A percentile compares a stretch with the other conserved stretches of the same genome.
These are phyloP conservation scores for Diplotaxis tenuifolia DNA, from an alignment of 345 rosid genomes.

Conservation along the genomic window DNA sequence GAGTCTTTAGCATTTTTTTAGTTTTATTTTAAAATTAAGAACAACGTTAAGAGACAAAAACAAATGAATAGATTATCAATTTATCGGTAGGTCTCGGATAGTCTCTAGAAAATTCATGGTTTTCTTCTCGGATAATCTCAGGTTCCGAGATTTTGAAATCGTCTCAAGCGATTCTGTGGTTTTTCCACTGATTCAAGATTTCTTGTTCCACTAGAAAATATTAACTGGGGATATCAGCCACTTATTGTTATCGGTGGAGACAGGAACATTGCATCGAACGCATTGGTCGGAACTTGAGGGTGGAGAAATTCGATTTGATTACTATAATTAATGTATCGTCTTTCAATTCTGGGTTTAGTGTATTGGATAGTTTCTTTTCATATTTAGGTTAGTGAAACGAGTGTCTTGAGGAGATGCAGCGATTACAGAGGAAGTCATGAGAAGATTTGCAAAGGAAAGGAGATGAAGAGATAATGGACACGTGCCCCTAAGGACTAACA, in stretches of 20 bases:
- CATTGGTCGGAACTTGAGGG: slow-evolving; percentile 37
- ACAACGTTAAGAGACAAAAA: too few relatives aligned
- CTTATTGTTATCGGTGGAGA: slow-evolving; percentile 13
- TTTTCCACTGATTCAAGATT: not conserved
- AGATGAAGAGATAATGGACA: too few relatives aligned
- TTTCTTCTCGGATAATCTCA: slow-evolving; percentile 45
- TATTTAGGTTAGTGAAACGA: too few relatives aligned
- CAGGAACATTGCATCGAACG: slow-evolving; percentile 5
- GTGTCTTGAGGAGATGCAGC: too few relatives aligned
- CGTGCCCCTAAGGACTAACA: too few relatives aligned
- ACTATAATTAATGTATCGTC: not conserved
- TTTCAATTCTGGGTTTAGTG: not conserved
- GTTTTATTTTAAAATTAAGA: too few relatives aligned
- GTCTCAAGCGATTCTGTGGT: slow-evolving; percentile 16
- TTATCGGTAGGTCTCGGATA: too few relatives aligned
- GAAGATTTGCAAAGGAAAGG: too few relatives aligned
- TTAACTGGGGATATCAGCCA: slow-evolving; percentile 14
- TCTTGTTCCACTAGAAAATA: slow-evolving; percentile 37
- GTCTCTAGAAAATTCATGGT: slow-evolving; percentile 38
- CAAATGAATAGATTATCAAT: too few relatives aligned
- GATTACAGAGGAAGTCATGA: too few relatives aligned
- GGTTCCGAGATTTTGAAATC: slow-evolving; percentile 36
- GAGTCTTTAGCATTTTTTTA: too few relatives aligned
- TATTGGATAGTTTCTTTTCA: slow-evolving; percentile 43
- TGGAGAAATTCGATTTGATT: slow-evolving; percentile 14